Conservation (phyloP, 805 yeast species). For the Starmerella tilneyi region DNA sequence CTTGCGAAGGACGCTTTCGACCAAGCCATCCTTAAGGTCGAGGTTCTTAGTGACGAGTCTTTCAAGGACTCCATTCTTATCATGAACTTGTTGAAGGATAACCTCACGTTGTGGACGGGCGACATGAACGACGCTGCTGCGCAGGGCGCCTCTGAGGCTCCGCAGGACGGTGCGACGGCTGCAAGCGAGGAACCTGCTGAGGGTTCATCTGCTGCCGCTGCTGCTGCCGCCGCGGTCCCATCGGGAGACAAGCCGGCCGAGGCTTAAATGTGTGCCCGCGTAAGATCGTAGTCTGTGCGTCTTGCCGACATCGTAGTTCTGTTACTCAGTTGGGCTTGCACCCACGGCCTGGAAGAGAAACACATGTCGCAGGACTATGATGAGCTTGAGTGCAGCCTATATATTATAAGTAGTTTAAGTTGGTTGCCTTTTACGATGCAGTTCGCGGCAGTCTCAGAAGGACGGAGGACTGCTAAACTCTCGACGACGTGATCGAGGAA, state of each 20-base stretch:
- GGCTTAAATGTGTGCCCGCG: background rate
- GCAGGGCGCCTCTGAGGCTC: slow-evolving; percentile 19
- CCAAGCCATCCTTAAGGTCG: slow-evolving; percentile 98
- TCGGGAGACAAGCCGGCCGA: slow-evolving; percentile 9
- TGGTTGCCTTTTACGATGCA: background rate
- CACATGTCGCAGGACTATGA: background rate
- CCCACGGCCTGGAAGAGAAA: too few species aligned
- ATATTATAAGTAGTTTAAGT: slow-evolving; percentile 4
- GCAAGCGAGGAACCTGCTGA: slow-evolving; percentile 16
- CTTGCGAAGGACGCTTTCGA: slow-evolving; percentile 98
- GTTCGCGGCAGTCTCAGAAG: too few species aligned
- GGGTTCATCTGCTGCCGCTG: slow-evolving; percentile 18
- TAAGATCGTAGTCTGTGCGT: too few species aligned
- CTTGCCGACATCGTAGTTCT: too few species aligned
- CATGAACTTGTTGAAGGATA: slow-evolving; percentile 93
- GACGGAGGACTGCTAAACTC: too few species aligned
- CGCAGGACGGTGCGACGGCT: slow-evolving; percentile 8
- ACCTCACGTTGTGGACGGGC: slow-evolving; percentile 43
- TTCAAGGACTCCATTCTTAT: slow-evolving; percentile 97
- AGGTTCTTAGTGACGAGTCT: slow-evolving; percentile 94
- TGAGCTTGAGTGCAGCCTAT: background rate
- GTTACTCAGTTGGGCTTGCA: too few species aligned
- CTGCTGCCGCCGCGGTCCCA: slow-evolving; percentile 16
- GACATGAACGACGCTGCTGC: slow-evolving; percentile 42
- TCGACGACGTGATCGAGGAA: too few species aligned